These are phyloP conservation scores for Septoria linicola DNA, from an alignment of 2,329 filamentous ascomycete genomes.

Conservation along the genomic window DNA sequence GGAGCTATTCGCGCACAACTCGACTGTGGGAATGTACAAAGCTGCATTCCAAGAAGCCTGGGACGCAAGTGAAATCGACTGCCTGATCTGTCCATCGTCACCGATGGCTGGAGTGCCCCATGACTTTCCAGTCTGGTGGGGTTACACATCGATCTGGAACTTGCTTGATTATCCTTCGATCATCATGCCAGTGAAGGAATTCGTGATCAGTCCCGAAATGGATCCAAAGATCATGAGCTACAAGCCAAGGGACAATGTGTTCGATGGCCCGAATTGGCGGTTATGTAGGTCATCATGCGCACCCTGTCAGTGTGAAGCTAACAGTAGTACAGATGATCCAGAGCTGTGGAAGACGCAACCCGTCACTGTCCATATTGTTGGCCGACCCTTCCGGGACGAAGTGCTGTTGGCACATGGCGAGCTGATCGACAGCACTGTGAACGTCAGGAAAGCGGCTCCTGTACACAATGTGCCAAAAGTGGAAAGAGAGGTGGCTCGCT, in stretches of 20 bases:
- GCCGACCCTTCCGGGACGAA: conserved; percentile 19
- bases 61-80: conserved; percentile 46
- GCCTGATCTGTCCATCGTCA: conserved; percentile 59
- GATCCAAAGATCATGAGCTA: conserved; percentile 42
- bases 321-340: conserved; percentile 13
- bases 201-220: conserved; percentile 42
- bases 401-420: conserved; percentile 10
- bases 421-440: conserved; percentile 12
- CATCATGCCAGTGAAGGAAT: conserved; percentile 55
- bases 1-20: conserved; percentile 16
- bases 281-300: conserved; percentile 12
- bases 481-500: too few species aligned
- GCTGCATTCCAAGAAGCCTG: conserved; percentile 19
- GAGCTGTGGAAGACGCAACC: conserved; percentile 18
- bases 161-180: conserved; percentile 63
- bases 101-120: conserved; percentile 55
- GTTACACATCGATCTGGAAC: conserved; percentile 66
- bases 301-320: background rate
- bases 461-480: too few species aligned
- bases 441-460: background rate
- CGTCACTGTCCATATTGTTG: conserved; percentile 20
- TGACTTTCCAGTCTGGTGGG: conserved; percentile 56
- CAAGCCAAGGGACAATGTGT: conserved; percentile 23
- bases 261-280: conserved; percentile 19
- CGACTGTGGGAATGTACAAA: conserved; percentile 17